Evolutionary conservation across 495 filamentous ascomycete genomes (phyloP).

Genomic region (Penicillium maclennaniae): DNA sequence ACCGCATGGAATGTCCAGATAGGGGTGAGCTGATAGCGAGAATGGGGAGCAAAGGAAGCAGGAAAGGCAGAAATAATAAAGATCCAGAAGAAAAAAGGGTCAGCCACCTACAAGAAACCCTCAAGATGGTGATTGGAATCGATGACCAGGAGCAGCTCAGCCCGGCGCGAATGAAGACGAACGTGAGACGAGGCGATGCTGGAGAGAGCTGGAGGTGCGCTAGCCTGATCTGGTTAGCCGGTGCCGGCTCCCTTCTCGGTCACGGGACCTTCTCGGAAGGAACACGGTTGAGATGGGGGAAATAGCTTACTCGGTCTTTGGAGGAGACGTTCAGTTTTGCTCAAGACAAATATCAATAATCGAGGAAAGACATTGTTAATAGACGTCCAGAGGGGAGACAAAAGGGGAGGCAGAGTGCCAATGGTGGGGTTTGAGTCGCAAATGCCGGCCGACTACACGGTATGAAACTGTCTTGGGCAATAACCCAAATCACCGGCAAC

Average conservation of each 20-base stretch:
- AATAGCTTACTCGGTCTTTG: background rate
- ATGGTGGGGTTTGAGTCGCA: background rate
- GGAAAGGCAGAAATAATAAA: constrained; percentile 5
- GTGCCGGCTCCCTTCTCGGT: background rate
- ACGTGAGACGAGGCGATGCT: constrained; percentile 8
- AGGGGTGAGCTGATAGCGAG: constrained; percentile 15
- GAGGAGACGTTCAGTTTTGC: background rate
- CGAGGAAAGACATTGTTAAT: too few relatives aligned
- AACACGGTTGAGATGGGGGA: background rate
- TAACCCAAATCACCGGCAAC: background rate
- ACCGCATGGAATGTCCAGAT: constrained; percentile 13
- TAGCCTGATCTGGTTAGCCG: constrained; percentile 14
- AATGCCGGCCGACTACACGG: constrained; percentile 5
- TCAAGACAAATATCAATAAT: background rate
- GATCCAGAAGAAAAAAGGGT: constrained; percentile 22
- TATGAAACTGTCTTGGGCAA: background rate
- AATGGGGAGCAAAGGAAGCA: constrained; percentile 10
- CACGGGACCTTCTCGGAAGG: background rate
- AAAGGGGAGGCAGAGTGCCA: background rate
- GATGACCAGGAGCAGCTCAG: constrained; percentile 8
- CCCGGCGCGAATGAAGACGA: constrained; percentile 8
- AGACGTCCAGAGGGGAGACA: too few relatives aligned
- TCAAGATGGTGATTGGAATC: constrained; percentile 21
- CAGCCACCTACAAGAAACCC: constrained; percentile 51
- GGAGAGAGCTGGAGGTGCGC: constrained; percentile 23